Conservation (phyloP, 306 rosid genomes). For the Fragaria iinumae region DNA sequence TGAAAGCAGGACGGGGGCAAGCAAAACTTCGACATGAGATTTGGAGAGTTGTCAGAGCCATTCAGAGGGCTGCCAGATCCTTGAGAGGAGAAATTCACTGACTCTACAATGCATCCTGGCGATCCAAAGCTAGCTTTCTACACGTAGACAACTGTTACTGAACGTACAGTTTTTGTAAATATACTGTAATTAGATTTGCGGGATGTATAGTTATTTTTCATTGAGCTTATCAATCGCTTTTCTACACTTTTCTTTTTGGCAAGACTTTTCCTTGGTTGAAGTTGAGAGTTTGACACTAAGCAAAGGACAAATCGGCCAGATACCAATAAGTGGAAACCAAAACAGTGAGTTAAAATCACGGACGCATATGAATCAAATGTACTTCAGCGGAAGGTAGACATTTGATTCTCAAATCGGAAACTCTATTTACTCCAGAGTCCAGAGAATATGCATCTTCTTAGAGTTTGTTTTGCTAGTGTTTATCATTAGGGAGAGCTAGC, state of each 20-base stretch:
- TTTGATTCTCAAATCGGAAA: too few relatives aligned
- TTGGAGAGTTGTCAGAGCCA: conserved; percentile 89
- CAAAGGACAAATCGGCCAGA: background rate
- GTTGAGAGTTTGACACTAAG: background rate
- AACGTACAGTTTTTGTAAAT: background rate
- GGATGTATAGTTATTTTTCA: background rate
- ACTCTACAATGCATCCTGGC: background rate
- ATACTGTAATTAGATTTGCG: background rate
- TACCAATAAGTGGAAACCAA: background rate
- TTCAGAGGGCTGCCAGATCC: conserved; percentile 66
- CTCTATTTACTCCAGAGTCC: too few relatives aligned
- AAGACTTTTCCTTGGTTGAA: background rate
- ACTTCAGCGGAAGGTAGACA: too few relatives aligned
- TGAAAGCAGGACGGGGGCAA: conserved; percentile 35
- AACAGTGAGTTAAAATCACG: too few relatives aligned
- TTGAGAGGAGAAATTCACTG: conserved; percentile 68
- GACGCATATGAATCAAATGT: too few relatives aligned
- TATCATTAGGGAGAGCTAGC: too few relatives aligned
- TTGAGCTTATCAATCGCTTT: background rate
- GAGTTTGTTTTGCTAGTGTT: too few relatives aligned
- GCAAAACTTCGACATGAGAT: conserved; percentile 68
- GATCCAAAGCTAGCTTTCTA: background rate
- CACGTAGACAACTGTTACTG: background rate
- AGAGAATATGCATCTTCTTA: too few relatives aligned
- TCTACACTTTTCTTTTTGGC: background rate